Evolutionary conservation across 2,329 filamentous ascomycete genomes (phyloP).

Genomic region (Colletotrichum sp.): DNA sequence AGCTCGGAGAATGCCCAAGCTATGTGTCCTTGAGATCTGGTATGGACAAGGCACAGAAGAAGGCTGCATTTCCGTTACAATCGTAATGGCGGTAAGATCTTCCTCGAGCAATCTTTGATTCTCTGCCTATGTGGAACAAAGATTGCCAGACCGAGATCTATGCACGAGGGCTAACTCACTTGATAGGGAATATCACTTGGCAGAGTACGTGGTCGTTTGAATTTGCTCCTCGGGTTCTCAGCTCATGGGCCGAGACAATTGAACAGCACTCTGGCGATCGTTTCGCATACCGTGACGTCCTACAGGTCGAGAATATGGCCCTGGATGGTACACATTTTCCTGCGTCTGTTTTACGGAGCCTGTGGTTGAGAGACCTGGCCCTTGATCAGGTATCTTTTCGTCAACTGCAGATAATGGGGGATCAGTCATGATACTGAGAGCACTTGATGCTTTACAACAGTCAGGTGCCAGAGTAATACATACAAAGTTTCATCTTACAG

Average conservation of each 20-base stretch:
- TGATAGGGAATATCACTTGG: neutral
- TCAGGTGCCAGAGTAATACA: no score
- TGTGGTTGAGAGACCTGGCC: neutral
- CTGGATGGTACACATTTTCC: neutral
- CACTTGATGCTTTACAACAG: accelerated
- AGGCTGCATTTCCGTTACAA: no score
- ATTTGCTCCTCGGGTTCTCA: neutral
- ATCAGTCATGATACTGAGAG: neutral
- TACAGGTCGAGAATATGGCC: no score
- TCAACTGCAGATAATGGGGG: neutral
- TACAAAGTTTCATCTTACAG: no score
- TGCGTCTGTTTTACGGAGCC: neutral
- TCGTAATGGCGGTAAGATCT: no score
- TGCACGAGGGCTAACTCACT: neutral
- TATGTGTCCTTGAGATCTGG: no score
- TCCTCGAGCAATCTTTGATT: no score
- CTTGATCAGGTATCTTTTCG: neutral
- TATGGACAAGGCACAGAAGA: no score
- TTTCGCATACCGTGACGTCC: neutral
- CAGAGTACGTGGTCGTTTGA: neutral
- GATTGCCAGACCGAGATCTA: neutral
- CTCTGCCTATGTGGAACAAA: neutral
- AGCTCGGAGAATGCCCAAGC: no score
- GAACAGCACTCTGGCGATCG: accelerated
- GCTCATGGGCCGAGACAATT: neutral